Evolutionary conservation across 805 yeast species (phyloP), one percentile per base, ranked within the genome.

Genomic region (Nakazawaea ishiwadae): DNA sequence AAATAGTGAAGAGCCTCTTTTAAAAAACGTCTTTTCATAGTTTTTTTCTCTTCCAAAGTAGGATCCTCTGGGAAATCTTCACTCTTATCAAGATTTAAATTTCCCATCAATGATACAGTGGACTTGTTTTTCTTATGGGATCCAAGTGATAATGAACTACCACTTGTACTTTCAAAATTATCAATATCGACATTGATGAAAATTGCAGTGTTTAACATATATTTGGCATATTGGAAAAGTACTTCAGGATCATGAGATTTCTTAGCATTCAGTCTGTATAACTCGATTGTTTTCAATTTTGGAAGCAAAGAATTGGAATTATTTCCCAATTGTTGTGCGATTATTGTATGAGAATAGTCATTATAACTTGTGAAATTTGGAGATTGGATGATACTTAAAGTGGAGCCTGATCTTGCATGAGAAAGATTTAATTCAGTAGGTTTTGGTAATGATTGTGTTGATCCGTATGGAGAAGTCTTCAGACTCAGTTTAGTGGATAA

Each of bases 191-290:
- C 53, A 36, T 66, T 79, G 45, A 83, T 69, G 15, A 83, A 63
- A 39, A 90, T 68, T 1, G 95, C 96, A 1, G 95, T 84, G 58
- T 86, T 91, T 39, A 88, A 65, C 81, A 86, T 81, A 59, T 84
- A 87, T 62, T 88, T 93, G 1, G 97, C 96, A 57, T 86, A 89
- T 54, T 88, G 88, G 60, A 88, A 87, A 51, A 89, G 73, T n/a
- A 87, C 82, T 15, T 75, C 78, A 0, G 96, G 95, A 54, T 91
- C 96, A 54, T 81, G 82, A 16, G 88, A 77, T 53, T 81, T 85
- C 51, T 82, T 82, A 4, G 95, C 96, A 55, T 87, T 90, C 49
- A 82, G 75, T 41, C 93, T 73, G 65, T 91, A 90, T 68, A 87
- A 71, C 50, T 90, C 96, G 44, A 91, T 76, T 4, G 96, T 89